Base-by-base conservation (phyloP, 768 basidiomycete species). In the Tephrocybe sp. region DNA sequence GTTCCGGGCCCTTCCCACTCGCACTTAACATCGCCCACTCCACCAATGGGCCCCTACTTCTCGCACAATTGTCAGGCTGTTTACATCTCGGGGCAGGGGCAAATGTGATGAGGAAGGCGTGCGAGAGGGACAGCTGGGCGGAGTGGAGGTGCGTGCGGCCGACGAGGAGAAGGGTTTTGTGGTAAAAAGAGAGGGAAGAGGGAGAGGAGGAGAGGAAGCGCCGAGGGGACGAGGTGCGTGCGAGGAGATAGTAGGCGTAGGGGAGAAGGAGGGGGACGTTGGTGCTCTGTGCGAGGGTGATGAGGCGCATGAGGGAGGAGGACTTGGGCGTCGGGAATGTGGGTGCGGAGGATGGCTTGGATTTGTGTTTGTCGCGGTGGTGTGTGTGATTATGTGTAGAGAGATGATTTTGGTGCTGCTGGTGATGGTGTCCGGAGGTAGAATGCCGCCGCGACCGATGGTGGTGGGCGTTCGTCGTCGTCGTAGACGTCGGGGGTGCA, bases 201-300 rank as follows among this genome's bases (percentile, higher is more conserved):
- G 69, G 52, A 3, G 70, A 58, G 39, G 72, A 66, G 21, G 68
- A 62, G 44, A 75, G 68, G 44, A 75, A 64, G 3, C 74, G 68
- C 11, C 66, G 62, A 25, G 71, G 65, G 17, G 53, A 37, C 11
- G 55, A 57, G 17, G 75, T 69, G 9, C 73, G 72, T 9, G 77
- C 75, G 33, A 79, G 64, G 60, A 75, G 75, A 61, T 81, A 80
- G 58, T 71, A 79, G 0, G 74, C 72, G 55, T 77, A 78, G 0
- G 79, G 80, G 3, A 82, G 66, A 17, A 76, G 61, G 15, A 66
- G 62, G 15, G 65, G 68, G 14, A 79, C 59, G 47, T 69, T 63
- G 43, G 65, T 74, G 28, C 70, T 67, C 39, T 68, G 70, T 0
- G 76, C 78, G 28, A 82, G 71, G 28, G 62, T 50, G 45, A 80